Evolutionary conservation across 108 stramenopile genomes (phyloP), one percentile per base, ranked within the genome.

Genomic region (Pseudonitzschia delicatissima): DNA sequence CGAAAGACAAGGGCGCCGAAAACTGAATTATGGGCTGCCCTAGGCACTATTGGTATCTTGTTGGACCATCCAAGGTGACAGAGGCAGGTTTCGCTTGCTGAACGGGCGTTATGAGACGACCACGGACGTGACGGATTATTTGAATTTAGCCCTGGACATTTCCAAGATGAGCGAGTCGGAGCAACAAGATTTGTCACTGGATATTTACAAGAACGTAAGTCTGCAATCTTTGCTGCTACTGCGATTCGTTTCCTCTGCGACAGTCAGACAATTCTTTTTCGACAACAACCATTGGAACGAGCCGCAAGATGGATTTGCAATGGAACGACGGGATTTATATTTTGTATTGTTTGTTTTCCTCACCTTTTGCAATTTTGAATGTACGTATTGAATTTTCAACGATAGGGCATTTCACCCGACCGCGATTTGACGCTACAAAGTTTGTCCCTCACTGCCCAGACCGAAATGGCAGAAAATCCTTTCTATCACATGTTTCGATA

Each of bases 401-500:
- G n/a, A n/a, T n/a, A n/a, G n/a, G n/a, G n/a, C n/a, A n/a, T n/a
- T n/a, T n/a, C n/a, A n/a, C n/a, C n/a, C n/a, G n/a, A n/a, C n/a
- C n/a, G n/a, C n/a, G n/a, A n/a, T n/a, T n/a, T 68, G 34, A 69
- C 67, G 1, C 53, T 82, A 42, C 48, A 55, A 36, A 39, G 36
- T 20, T 33, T 82, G 18, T 77, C 76, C 58, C 31, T 68, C 26
- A 48, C 55, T 2, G 71, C 80, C 20, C 2, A 36, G 6, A 47
- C 32, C 7, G 13, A 51, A 45, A 82, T 82, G 80, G 21, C 18
- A 27, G 51, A 74, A 28, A 69, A 85, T 66, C 86, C 92, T 6
- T 60, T 80, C 17, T 93, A 83, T 72, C 83, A 83, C 61, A 65
- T 87, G 61, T 93, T 82, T 49, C 72, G 77, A 26, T 68, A 84